phyloP scores from a whole-genome alignment of 768 basidiomycete genomes.

The Neoboletus brunneissimus region DNA sequence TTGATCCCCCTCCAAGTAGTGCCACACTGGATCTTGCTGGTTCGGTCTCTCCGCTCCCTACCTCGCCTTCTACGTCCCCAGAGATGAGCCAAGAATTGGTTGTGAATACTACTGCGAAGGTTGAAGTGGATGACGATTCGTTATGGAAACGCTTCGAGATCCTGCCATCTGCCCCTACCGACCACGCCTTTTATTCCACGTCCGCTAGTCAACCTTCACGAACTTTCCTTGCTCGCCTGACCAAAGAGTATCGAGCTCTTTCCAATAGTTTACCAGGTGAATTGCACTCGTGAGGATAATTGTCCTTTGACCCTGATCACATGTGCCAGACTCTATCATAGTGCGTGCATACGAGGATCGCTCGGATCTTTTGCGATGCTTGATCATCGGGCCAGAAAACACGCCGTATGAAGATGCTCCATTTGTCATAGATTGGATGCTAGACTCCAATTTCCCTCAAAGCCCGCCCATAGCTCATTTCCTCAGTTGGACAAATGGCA shows the following conservation, averaged over 20 bases:
- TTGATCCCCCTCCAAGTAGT: slow-evolving; percentile 14
- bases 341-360: slow-evolving; percentile 91
- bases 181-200: slow-evolving; percentile 77
- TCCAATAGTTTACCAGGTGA: slow-evolving; percentile 79
- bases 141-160: slow-evolving; percentile 83
- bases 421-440: slow-evolving; percentile 92
- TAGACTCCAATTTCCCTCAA: slow-evolving; percentile 81
- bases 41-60: slow-evolving; percentile 23
- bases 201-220: slow-evolving; percentile 64
- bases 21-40: slow-evolving; percentile 20
- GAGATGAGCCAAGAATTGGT: slow-evolving; percentile 32
- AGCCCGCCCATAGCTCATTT: slow-evolving; percentile 87
- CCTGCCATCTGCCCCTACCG: slow-evolving; percentile 67
- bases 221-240: slow-evolving; percentile 69
- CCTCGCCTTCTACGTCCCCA: slow-evolving; percentile 32
- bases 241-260: slow-evolving; percentile 81
- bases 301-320: slow-evolving; percentile 4
- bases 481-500: slow-evolving; percentile 91
- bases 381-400: slow-evolving; percentile 91
- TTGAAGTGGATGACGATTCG: slow-evolving; percentile 37
- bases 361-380: slow-evolving; percentile 76
- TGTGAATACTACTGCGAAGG: slow-evolving; percentile 26
- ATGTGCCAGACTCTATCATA: slow-evolving; percentile 68
- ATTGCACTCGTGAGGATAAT: slow-evolving; percentile 15
- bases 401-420: slow-evolving; percentile 96